Base-by-base conservation (phyloP, 2,329 filamentous ascomycete species). In the Cytospora paraplurivora region DNA sequence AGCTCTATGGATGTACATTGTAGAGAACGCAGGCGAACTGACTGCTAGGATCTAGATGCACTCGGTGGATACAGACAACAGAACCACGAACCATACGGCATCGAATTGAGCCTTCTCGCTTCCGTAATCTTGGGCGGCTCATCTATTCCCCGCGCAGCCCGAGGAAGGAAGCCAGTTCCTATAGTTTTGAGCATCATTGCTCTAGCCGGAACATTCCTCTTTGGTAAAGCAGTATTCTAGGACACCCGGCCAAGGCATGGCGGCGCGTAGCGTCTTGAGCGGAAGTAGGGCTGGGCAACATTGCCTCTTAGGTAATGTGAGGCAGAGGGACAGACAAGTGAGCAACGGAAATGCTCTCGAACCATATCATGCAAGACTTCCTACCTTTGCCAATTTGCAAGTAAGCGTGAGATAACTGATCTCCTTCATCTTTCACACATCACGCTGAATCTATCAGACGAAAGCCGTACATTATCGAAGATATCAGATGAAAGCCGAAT, bases 31-130 rank as follows among this genome's bases (percentile, higher is more conserved):
- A 38, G 35, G 19, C 34, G 37, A 38, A 1, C 17, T 59, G 51
- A 41, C 44, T 41, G 41, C 27, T 56, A 37, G 41, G 35, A 12
- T 12, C 35, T 67, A 86, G 84, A 99, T 77, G 88, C 87, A 32
- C 81, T 97, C 51, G 92, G 92, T 67, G 93, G 90, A 68, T 88
- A 91, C 72, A 90, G 93, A 64, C 88, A 97, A 67, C 88, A 89
- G 71, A 88, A 87, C 70, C 81, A 84, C 66, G 84, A 92, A 74
- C 75, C 90, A 3, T 97, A 95, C 75, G 95, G 94, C 67, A 79
- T 96, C 69, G 95, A 98, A 77, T 81, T 97, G 51, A 91, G 90
- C n/a, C 83, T 99, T 11, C 81, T 97, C 51, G 95, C 95, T 5
- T 96, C 92, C 0, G 72, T 92, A n/a, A 79, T 98, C 33, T 84